Evolutionary conservation across 306 rosid genomes (phyloP), one percentile per base, ranked within the genome.

Genomic region (Trifolium repens): DNA sequence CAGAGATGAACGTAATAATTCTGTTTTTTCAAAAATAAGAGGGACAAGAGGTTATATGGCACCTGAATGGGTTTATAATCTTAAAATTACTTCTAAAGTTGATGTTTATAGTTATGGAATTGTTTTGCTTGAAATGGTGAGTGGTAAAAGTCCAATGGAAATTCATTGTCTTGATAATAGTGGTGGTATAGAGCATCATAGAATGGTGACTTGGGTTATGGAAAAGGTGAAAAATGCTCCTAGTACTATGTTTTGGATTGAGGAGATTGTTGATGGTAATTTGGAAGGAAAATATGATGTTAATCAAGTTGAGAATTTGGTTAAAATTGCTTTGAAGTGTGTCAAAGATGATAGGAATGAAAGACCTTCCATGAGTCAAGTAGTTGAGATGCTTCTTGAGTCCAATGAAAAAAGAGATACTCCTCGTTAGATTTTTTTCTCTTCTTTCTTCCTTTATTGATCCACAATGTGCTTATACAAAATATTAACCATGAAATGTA

Each of bases 1-100:
- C n/a, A n/a, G 93, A 79, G 84, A 78, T 7, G 87, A 86, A 54
- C 78, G 71, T 5, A 53, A 34, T 0, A 72, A 40, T 63, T 72
- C 81, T 5, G 74, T 16, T 4, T 87, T 91, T 42, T 90, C 96
- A 0, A 83, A 81, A 22, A 85, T 85, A 30, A 69, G 96, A 86
- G 92, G 96, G 16, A 90, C 92, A 1, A 75, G 91, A 32, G 93
- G 96, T 0, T 89, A 88, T 54, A 89, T 91, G 84, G 93, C 93
- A 55, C 93, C 92, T 0, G 96, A 91, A 68, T 91, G 92, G 96
- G 79, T 91, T 15, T 84, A 75, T 40, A 89, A 87, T 80, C 81
- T 83, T 11, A 80, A 75, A 0, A 87, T 91, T 1, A 89, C 93
- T 39, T 85, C 96, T 3, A 91, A 91, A 65, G 93, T 87, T 47